Evolutionary conservation across 2,329 filamentous ascomycete genomes (phyloP).

Genomic region (Cryphonectria parasitica): DNA sequence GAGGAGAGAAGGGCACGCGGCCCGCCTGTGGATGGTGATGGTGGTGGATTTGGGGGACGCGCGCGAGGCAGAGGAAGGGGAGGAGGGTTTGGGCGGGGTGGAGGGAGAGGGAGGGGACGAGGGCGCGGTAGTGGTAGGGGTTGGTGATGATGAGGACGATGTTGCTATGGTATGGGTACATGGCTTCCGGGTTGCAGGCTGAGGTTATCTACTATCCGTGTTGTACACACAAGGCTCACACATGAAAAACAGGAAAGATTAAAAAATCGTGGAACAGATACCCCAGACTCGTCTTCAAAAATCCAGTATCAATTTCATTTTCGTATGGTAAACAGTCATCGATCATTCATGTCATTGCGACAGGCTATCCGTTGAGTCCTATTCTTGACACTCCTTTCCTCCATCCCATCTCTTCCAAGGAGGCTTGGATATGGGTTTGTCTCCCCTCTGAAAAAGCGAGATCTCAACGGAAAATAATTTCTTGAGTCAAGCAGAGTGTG

Average conservation of each 20-base stretch:
- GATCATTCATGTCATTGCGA: too few species aligned
- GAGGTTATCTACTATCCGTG: background rate
- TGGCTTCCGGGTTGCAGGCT: background rate
- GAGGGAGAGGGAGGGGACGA: slow-evolving; percentile 41
- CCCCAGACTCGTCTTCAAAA: slow-evolving; percentile 1
- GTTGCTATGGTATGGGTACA: background rate
- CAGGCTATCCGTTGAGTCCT: too few species aligned
- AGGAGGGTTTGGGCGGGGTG: slow-evolving; percentile 38
- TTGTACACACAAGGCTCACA: background rate
- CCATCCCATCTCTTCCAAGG: background rate
- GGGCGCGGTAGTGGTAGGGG: slow-evolving; percentile 44
- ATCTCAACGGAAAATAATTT: slow-evolving; percentile 41
- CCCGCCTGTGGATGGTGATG: slow-evolving; percentile 50
- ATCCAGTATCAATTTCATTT: too few species aligned
- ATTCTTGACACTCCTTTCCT: too few species aligned
- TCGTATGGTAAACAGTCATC: background rate
- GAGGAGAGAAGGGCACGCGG: slow-evolving; percentile 60
- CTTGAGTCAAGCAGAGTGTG: slow-evolving; percentile 51
- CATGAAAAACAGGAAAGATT: background rate
- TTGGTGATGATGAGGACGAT: slow-evolving; percentile 36
- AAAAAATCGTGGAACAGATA: slow-evolving; percentile 10
- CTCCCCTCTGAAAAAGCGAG: slow-evolving; percentile 52
- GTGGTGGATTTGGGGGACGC: slow-evolving; percentile 37
- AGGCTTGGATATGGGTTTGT: slow-evolving; percentile 37
- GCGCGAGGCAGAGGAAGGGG: slow-evolving; percentile 43